Evolutionary conservation across 305 asterid genomes (phyloP), one percentile per base, ranked within the genome.

Genomic region (Striga hermonthica): DNA sequence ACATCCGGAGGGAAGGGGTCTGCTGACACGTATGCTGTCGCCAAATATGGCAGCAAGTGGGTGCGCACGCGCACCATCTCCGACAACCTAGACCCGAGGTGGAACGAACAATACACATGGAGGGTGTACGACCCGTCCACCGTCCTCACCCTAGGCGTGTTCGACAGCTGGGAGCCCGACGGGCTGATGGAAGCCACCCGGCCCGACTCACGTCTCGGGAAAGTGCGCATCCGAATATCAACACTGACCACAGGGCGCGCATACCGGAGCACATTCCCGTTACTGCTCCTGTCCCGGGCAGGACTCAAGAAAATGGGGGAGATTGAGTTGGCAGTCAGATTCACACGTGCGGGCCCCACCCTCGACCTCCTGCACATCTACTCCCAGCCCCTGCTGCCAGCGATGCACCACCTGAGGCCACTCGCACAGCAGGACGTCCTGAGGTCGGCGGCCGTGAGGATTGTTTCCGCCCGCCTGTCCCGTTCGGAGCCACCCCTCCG

Each of bases 101-200:
- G 96, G 97, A 90, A 88, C 59, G 95, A 90, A 80, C 96, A 90
- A 65, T 90, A 88, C 74, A 86, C 95, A 3, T 90, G 95, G 95
- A 78, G 83, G 64, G 96, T 88, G 2, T 88, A 84, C 16, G 97
- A 90, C 74, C 93, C 93, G 0, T 88, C 96, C 1, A 90, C 97
- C 0, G 97, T 88, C 34, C 49, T 90, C 44, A 84, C 95, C 0
- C 22, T 90, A 2, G 96, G 91, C 7, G 89, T 90, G 1, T 87
- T 90, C 58, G 96, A 90, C 66, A 74, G 90, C 48, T 83, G 95
- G 83, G 92, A 86, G 68, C 74, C 83, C 0, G 84, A 76, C 4
- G 77, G 76, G 16, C 62, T 35, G 1, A 75, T 55, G 7, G 91
- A 82, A 60, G 28, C 85, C 2, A 57, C 31, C n/a, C 72, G 80